Base-by-base conservation (phyloP, 768 basidiomycete species). In the Tephrocybe rancida region DNA sequence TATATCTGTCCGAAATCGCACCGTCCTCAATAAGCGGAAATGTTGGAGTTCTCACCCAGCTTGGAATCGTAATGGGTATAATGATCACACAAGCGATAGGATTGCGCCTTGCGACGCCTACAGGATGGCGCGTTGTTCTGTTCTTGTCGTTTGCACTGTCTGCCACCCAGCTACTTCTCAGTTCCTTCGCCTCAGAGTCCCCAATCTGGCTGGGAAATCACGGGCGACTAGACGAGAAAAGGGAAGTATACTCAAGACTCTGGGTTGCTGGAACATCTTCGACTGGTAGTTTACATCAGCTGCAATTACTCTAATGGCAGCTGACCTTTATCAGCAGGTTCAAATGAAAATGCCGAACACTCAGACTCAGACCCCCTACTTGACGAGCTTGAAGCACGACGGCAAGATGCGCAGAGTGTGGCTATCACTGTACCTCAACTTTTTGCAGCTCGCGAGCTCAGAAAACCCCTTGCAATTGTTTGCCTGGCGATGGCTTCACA, bases 1-100 rank as follows among this genome's bases (percentile, higher is more conserved):
- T 95, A 30, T 95, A 84, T 69, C 76, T 96, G n/a, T 78, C 88
- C 4, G 92, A 95, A 68, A 86, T 96, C 11, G 85, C 92, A 0
- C 95, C 94, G 0, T 70, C 82, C 2, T 78, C 80, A 42, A 88
- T 93, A 52, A 86, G 83, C 59, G 90, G 89, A 18, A 87, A 75
- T 50, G 74, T 94, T 56, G 92, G 91, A 85, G 87, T 93, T 24
- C 75, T 94, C 25, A 91, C 88, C 0, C 92, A 94, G 60, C 72
- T 95, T 24, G 84, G 81, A 34, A 88, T 96, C 62, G 92, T 96
- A 29, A 69, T 92, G 48, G 92, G 92, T 25, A 88, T 97, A 58
- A 86, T 96, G 78, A 66, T 84, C n/a, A 90, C 94, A 0, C 95
- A 98, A 64, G 69, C 77, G 4, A 74, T 92, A 55, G 93, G 92